Conservation (phyloP, 2,329 filamentous ascomycete genomes). For the Fusarium sp. region DNA sequence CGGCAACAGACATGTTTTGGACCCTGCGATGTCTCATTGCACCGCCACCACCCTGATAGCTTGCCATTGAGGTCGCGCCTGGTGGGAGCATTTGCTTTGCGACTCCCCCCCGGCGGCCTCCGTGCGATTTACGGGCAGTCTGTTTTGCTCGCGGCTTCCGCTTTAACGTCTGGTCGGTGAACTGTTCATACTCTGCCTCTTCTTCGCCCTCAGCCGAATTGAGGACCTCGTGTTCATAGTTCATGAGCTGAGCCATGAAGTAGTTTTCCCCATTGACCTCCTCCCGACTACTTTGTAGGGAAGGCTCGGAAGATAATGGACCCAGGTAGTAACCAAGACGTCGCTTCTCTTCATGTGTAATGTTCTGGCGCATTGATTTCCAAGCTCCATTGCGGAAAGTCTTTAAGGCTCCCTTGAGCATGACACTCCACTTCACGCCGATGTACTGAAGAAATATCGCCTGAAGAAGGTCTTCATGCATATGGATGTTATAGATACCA, state of each 20-base stretch:
- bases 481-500: constrained; percentile 61
- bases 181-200: constrained; percentile 50
- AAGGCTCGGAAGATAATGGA: not conserved
- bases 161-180: not conserved
- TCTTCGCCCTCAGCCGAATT: constrained; percentile 51
- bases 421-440: constrained; percentile 59
- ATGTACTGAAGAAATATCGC: constrained; percentile 63
- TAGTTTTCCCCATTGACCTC: constrained; percentile 53
- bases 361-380: constrained; percentile 46
- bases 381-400: constrained; percentile 51
- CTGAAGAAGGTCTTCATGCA: constrained; percentile 64
- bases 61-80: no score
- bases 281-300: constrained; percentile 48
- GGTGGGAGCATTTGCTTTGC: no score
- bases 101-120: no score
- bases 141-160: not conserved
- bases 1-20: no score
- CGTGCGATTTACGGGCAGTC: not conserved
- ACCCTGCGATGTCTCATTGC: constrained; percentile 3
- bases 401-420: constrained; percentile 53
- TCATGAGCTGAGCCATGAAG: constrained; percentile 59
- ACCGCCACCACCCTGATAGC: not conserved
- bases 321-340: constrained; percentile 54
- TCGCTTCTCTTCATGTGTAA: constrained; percentile 47
- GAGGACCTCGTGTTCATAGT: constrained; percentile 42